Percentiles rank a stretch among this genome's conserved stretches.
Conservation (phyloP, 2,329 filamentous ascomycete species). For the Sporothrix inflata region DNA sequence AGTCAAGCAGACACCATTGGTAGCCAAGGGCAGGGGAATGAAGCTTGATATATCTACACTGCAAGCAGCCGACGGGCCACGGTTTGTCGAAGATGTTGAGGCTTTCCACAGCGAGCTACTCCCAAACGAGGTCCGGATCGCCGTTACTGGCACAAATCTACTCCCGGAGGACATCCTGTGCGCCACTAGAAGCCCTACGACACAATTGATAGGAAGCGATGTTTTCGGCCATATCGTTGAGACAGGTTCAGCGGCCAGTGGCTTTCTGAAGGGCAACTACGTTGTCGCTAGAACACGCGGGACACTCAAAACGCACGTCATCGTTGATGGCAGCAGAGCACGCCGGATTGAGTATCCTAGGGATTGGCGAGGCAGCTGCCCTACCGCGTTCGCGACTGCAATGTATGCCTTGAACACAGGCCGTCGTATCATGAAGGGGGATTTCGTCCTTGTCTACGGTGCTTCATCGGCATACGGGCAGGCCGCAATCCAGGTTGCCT, state of each 20-base stretch:
- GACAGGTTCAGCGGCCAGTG: slow-evolving; percentile 41
- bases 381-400: slow-evolving; percentile 48
- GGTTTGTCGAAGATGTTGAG: slow-evolving; percentile 33
- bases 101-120: slow-evolving; percentile 33
- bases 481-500: slow-evolving; percentile 48
- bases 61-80: slow-evolving; percentile 29
- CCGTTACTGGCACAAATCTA: slow-evolving; percentile 44
- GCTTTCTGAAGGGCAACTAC: slow-evolving; percentile 44
- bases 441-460: slow-evolving; percentile 49
- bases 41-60: slow-evolving; percentile 32
- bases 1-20: not conserved
- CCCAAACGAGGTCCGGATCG: slow-evolving; percentile 47
- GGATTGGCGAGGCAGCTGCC: slow-evolving; percentile 38
- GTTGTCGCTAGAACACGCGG: slow-evolving; percentile 49
- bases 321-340: slow-evolving; percentile 45
- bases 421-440: slow-evolving; percentile 37
- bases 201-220: slow-evolving; percentile 41
- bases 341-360: slow-evolving; percentile 34
- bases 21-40: slow-evolving; percentile 14
- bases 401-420: slow-evolving; percentile 47
- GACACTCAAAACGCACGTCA: slow-evolving; percentile 43
- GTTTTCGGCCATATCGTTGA: slow-evolving; percentile 45
- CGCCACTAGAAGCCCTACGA: slow-evolving; percentile 23
- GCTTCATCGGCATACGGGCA: slow-evolving; percentile 50
- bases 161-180: slow-evolving; percentile 45